Evolutionary conservation across 768 basidiomycete species (phyloP), one percentile per base, ranked within the genome.

Genomic region (Kockovaella imperatae): DNA sequence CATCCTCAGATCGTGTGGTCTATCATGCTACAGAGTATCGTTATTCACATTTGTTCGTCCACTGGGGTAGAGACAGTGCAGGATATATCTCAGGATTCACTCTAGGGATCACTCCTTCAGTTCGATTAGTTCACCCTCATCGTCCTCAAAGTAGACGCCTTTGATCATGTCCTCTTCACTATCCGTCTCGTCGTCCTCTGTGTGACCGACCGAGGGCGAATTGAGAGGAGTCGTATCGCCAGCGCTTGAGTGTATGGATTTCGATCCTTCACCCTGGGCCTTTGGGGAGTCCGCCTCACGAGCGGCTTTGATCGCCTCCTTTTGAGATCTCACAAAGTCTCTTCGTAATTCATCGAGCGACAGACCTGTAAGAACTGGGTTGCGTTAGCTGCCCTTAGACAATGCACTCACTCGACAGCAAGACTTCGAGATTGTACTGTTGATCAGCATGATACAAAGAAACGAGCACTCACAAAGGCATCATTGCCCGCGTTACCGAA

Each of bases 401-500:
- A 15, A 24, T 1, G 13, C 7, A 57, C 68, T 51, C 35, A 69
- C 68, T 49, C 5, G 49, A 47, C 1, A 64, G 15, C 42, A 64
- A 70, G 5, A 53, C 40, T 35, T 68, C 57, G 6, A 70, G 52
- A 10, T 42, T 53, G 44, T 59, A 61, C 64, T 67, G 21, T 0
- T 24, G 48, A 49, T 25, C 30, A 14, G 2, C 5, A 11, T 10
- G 32, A 30, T 3, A 21, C 20, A 6, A 26, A 35, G 17, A 25
- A 15, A 8, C 18, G n/a, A 8, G 18, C 11, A 54, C 63, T 53
- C 42, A 70, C 63, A 21, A 50, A 47, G 10, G 69, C 66, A 28
- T 59, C 49, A 32, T 70, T 70, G 3, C 69, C 69, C 1, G 62
- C 56, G 42, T 68, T 70, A 3, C 62, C 67, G 20, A 48, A 59